These are phyloP conservation scores for Alternaria tenuissima DNA, from an alignment of 2,329 filamentous ascomycete genomes.

Conservation along the genomic window DNA sequence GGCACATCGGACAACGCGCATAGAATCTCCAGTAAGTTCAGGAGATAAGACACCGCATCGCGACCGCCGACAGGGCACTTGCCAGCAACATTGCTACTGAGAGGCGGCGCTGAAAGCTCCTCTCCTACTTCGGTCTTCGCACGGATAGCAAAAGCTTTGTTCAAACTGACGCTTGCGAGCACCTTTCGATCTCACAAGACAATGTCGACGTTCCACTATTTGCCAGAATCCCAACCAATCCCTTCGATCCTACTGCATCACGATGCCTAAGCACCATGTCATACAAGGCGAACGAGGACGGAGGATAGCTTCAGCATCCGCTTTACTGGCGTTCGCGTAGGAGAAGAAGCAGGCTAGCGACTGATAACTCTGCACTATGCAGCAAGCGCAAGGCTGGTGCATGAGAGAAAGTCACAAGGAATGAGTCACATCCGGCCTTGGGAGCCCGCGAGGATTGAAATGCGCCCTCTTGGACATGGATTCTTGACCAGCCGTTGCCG, in stretches of 20 bases:
- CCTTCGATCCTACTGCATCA: not conserved
- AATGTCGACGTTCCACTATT: not conserved
- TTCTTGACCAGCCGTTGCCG: not conserved
- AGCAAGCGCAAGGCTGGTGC: not conserved
- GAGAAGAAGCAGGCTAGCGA: not conserved
- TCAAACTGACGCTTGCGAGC: not conserved
- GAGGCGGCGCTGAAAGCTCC: not conserved
- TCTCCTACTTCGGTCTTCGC: not conserved
- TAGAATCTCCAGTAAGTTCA: not conserved
- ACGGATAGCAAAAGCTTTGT: not conserved
- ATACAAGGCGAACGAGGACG: not conserved
- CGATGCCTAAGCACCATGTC: not conserved
- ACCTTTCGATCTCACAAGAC: not conserved
- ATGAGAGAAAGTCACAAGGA: not conserved
- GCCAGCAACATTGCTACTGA: not conserved
- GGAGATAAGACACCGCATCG: not conserved
- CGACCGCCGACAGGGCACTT: not conserved
- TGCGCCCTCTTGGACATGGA: not conserved
- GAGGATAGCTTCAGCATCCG: not conserved
- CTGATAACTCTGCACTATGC: not conserved
- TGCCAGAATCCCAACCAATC: not conserved
- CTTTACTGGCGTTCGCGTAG: not conserved
- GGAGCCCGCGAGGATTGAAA: not conserved
- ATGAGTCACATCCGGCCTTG: not conserved
- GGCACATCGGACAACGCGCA: not conserved